Evolutionary conservation across 805 yeast genomes (phyloP).

Genomic region (Saccharomycopsis fibuligera): DNA sequence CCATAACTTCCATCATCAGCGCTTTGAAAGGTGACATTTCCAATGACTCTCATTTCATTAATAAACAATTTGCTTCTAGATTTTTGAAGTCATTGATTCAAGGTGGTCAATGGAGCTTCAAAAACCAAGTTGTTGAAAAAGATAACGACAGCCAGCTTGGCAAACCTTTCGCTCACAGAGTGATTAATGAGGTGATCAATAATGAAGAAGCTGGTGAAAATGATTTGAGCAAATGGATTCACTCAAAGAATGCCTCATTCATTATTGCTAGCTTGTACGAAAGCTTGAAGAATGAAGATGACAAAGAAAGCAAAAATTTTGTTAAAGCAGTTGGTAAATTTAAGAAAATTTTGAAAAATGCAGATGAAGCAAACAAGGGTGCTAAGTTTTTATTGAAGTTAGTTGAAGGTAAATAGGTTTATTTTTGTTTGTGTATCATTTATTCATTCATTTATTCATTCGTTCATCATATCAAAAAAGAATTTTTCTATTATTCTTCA

Average conservation of each 20-base stretch:
- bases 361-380: constrained; percentile 56
- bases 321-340: constrained; percentile 46
- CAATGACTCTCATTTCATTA: constrained; percentile 55
- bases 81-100: constrained; percentile 70
- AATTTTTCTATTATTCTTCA: too few relatives aligned
- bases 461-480: too few relatives aligned
- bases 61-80: constrained; percentile 69
- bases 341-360: constrained; percentile 38
- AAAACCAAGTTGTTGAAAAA: constrained; percentile 45
- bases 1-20: constrained; percentile 52
- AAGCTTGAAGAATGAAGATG: constrained; percentile 40
- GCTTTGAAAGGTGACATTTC: constrained; percentile 55
- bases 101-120: constrained; percentile 77
- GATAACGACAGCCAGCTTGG: constrained; percentile 46
- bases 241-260: constrained; percentile 64
- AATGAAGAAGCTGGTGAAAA: constrained; percentile 49
- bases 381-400: constrained; percentile 45
- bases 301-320: constrained; percentile 41
- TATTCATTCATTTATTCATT: too few relatives aligned
- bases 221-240: constrained; percentile 61
- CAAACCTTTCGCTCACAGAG: constrained; percentile 45
- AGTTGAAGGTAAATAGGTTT: constrained; percentile 10
- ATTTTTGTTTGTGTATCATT: background rate
- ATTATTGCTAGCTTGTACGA: constrained; percentile 78
- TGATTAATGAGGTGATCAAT: constrained; percentile 23